Conservation (phyloP, 2,329 filamentous ascomycete genomes). For the Neurospora sp. region DNA sequence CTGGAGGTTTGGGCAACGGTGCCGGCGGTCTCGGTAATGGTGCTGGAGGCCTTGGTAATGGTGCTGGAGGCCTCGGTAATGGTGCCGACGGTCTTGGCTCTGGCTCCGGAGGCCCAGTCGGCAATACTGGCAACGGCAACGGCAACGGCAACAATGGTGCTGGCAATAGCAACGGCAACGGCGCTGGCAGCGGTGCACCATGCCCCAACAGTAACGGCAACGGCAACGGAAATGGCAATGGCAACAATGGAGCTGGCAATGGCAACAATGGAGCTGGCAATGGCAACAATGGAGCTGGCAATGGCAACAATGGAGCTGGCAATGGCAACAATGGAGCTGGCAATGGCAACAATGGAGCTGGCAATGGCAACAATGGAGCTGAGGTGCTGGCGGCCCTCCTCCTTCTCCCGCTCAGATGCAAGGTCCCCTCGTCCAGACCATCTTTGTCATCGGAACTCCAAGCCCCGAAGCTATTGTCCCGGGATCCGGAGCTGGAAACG, state of each 20-base stretch:
- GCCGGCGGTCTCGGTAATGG: neutral
- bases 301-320: conserved; percentile 1
- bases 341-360: neutral
- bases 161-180: conserved; percentile 7
- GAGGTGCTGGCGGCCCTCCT: neutral
- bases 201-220: neutral
- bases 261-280: conserved; percentile 4
- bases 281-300: conserved; percentile 2
- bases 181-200: conserved; percentile 1
- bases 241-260: conserved; percentile 2
- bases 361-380: neutral
- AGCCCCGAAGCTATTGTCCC: neutral
- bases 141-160: conserved; percentile 4
- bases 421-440: neutral
- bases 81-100: too few relatives aligned
- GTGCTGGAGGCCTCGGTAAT: neutral
- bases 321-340: neutral
- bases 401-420: neutral
- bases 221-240: conserved; percentile 5
- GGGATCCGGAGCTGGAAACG: neutral
- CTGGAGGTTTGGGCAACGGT: neutral
- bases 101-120: too few relatives aligned
- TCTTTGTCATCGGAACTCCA: neutral
- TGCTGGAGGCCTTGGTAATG: neutral
- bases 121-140: neutral